These are phyloP conservation scores for Colletotrichum lini DNA, from an alignment of 2,329 filamentous ascomycete genomes.

Conservation along the genomic window DNA sequence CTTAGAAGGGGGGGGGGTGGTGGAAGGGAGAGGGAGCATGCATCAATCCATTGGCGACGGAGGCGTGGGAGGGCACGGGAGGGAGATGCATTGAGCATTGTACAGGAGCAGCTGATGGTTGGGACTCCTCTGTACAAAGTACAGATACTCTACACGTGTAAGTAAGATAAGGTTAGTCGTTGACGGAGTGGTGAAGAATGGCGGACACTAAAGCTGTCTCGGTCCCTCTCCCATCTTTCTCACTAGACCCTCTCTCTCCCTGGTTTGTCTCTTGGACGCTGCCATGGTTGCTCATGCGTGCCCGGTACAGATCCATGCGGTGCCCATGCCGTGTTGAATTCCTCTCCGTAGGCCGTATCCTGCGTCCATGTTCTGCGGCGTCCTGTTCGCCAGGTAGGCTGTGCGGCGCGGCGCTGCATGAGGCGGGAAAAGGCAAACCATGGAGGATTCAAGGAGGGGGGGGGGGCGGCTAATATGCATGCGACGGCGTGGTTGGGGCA, in stretches of 20 bases:
- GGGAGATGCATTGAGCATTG: conserved; percentile 1
- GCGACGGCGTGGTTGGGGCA: conserved; percentile 6
- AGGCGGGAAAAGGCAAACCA: conserved; percentile 1
- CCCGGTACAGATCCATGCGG: background rate
- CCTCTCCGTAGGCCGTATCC: background rate
- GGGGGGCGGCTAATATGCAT: conserved; percentile 12
- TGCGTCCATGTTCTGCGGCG: background rate
- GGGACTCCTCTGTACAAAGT: background rate
- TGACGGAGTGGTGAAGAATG: background rate
- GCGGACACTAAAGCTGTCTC: background rate
- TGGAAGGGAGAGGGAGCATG: background rate
- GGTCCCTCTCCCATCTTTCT: background rate
- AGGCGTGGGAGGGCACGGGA: conserved; percentile 4
- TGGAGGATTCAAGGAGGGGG: background rate
- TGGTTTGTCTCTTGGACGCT: background rate
- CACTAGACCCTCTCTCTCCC: too few relatives aligned
- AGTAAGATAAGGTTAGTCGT: too few relatives aligned
- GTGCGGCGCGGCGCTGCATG: conserved; percentile 20
- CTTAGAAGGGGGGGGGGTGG: background rate
- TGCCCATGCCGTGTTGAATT: background rate
- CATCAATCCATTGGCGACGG: background rate
- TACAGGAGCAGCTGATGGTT: background rate
- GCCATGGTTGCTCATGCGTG: background rate
- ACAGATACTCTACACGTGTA: too few relatives aligned
- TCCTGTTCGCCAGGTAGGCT: background rate